phyloP scores from a whole-genome alignment of 2,329 filamentous ascomycete genomes.

The Cytospora chrysosperma region DNA sequence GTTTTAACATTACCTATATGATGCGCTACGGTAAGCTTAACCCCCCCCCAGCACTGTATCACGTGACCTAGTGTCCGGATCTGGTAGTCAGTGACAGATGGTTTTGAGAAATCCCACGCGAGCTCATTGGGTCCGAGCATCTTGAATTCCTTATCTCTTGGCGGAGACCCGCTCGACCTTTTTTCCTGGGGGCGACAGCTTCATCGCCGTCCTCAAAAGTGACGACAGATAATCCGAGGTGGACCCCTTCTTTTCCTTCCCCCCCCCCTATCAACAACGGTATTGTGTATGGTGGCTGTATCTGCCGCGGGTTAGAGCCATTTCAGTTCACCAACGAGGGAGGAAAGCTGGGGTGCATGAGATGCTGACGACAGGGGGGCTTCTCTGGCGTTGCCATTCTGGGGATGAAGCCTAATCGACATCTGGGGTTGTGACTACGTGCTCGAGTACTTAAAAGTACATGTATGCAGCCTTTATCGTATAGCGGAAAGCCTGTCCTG shows the following conservation, averaged over 20 bases:
- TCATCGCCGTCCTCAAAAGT: constrained; percentile 3
- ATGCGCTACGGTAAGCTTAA: too few relatives aligned
- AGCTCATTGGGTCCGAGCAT: constrained; percentile 18
- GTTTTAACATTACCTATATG: too few relatives aligned
- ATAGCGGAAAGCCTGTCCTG: neutral
- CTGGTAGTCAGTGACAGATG: constrained; percentile 16
- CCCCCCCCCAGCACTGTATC: neutral
- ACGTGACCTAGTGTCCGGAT: neutral
- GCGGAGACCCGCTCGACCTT: constrained; percentile 12
- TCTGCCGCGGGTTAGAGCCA: neutral
- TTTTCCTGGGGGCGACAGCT: constrained; percentile 12
- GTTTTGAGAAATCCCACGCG: constrained; percentile 20
- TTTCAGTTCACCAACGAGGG: neutral
- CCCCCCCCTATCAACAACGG: neutral
- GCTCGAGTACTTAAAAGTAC: neutral
- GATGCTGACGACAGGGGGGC: neutral
- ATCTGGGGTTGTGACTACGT: neutral
- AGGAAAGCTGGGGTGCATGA: constrained; percentile 16
- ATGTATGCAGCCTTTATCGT: too few relatives aligned
- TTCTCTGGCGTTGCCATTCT: neutral
- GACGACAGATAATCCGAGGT: neutral
- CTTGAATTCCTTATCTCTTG: constrained; percentile 22
- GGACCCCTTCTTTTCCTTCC: neutral
- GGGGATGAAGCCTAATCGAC: neutral
- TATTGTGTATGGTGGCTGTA: neutral